These are phyloP conservation scores for Candida anglica DNA, from an alignment of 805 yeast species.

Conservation along the genomic window DNA sequence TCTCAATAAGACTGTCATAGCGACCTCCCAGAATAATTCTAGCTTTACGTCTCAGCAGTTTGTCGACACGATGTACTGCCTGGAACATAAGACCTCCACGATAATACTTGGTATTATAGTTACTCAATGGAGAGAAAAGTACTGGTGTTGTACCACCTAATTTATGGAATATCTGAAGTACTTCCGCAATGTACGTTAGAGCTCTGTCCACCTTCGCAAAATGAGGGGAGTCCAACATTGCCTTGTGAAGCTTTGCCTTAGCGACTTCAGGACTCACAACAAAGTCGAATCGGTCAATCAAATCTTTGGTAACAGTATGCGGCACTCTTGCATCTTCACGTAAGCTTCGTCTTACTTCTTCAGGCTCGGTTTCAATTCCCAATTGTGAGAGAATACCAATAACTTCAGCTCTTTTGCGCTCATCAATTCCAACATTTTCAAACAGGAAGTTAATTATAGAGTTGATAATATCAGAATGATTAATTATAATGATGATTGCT, in stretches of 20 bases:
- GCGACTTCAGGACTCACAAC: constrained; percentile 65
- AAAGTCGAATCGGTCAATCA: constrained; percentile 73
- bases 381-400: constrained; percentile 71
- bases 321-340: constrained; percentile 66
- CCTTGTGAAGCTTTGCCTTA: constrained; percentile 54
- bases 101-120: constrained; percentile 78
- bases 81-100: constrained; percentile 85
- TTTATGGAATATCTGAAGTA: constrained; percentile 48
- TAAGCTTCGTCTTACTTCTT: constrained; percentile 45
- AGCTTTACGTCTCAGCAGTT: constrained; percentile 24
- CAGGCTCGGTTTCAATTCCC: constrained; percentile 63
- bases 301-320: constrained; percentile 75
- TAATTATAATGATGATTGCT: constrained; percentile 50
- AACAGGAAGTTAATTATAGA: constrained; percentile 62
- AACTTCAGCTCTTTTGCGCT: constrained; percentile 57
- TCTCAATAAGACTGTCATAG: constrained; percentile 69
- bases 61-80: constrained; percentile 64
- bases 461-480: constrained; percentile 78
- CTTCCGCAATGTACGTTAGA: constrained; percentile 56
- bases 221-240: constrained; percentile 73
- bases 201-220: constrained; percentile 59
- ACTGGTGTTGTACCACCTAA: constrained; percentile 59
- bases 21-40: constrained; percentile 90
- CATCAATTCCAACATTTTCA: constrained; percentile 72
- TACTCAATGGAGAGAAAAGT: constrained; percentile 75